phyloP scores from a whole-genome alignment of 768 basidiomycete genomes.

The Mycena metata region DNA sequence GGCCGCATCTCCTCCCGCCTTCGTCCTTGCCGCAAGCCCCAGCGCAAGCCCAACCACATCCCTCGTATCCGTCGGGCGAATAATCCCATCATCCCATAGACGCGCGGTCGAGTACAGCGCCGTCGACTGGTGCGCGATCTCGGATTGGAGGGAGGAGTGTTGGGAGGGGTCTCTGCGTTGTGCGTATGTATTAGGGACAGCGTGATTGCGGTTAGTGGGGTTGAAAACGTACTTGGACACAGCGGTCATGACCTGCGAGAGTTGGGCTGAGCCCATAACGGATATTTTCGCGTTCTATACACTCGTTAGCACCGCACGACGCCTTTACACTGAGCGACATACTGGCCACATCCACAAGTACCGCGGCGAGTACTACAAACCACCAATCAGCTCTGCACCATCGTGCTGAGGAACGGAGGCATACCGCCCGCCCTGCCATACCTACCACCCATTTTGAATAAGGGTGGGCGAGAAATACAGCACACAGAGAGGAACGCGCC shows the following conservation, averaged over 20 bases:
- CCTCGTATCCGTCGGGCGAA: constrained; percentile 89
- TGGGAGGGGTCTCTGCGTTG: constrained; percentile 79
- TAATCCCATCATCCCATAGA: constrained; percentile 96
- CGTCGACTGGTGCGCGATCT: constrained; percentile 91
- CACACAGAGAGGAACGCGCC: constrained; percentile 61
- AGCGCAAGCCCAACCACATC: constrained; percentile 91
- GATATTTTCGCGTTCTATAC: constrained; percentile 89
- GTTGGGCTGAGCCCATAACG: constrained; percentile 95
- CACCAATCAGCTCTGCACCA: background rate
- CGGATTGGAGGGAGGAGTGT: constrained; percentile 78
- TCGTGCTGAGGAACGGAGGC: constrained; percentile 46
- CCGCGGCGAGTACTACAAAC: constrained; percentile 87
- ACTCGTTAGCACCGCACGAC: background rate
- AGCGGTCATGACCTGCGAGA: constrained; percentile 92
- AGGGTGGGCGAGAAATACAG: background rate
- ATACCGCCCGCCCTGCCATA: constrained; percentile 93
- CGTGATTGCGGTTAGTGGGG: background rate
- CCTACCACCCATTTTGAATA: constrained; percentile 56
- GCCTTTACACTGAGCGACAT: constrained; percentile 46
- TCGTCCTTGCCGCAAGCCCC: constrained; percentile 74
- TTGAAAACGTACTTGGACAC: constrained; percentile 77
- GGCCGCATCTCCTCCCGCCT: constrained; percentile 30
- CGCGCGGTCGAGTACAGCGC: constrained; percentile 91
- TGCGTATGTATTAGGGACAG: background rate
- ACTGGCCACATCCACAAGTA: constrained; percentile 99